A percentile compares a stretch with the other conserved stretches of the same genome.
These are phyloP conservation scores for Solanum ahanhuiri DNA, from an alignment of 257 asterid species.

Conservation along the genomic window DNA sequence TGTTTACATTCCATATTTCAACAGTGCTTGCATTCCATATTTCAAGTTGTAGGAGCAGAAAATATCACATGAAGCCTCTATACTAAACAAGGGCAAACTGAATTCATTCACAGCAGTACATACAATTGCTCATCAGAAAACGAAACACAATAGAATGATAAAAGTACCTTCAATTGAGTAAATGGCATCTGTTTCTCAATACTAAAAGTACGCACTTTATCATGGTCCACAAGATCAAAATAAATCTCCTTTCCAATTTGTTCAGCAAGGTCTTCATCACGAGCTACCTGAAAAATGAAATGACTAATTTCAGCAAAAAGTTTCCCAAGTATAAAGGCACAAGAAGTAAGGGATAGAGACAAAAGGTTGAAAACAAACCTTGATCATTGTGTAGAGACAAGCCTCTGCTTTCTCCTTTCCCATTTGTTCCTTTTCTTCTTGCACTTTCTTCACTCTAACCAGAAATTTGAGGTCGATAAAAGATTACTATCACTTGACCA, in stretches of 20 bases:
- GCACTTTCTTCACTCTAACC: constrained; percentile 45
- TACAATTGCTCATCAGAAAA: no score
- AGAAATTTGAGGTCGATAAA: background rate
- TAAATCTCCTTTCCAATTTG: constrained; percentile 55
- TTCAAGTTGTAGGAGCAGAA: no score
- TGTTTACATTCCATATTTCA: no score
- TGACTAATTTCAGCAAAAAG: background rate
- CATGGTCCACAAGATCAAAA: no score
- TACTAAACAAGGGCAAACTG: no score
- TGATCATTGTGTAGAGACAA: constrained; percentile 60
- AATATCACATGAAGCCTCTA: no score
- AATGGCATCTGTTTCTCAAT: no score
- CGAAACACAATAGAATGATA: no score
- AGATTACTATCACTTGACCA: background rate
- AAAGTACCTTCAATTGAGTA: no score
- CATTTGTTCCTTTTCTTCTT: constrained; percentile 58
- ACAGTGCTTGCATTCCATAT: no score
- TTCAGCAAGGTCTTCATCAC: constrained; percentile 54
- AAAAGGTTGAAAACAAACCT: constrained; percentile 25
- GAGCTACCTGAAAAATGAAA: constrained; percentile 50
- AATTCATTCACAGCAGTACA: no score
- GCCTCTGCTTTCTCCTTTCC: constrained; percentile 63
- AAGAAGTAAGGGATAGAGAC: background rate
- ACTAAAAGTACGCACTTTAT: no score
- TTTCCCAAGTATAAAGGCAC: background rate